phyloP scores from a whole-genome alignment of 306 rosid genomes.

The Parietaria judaica region DNA sequence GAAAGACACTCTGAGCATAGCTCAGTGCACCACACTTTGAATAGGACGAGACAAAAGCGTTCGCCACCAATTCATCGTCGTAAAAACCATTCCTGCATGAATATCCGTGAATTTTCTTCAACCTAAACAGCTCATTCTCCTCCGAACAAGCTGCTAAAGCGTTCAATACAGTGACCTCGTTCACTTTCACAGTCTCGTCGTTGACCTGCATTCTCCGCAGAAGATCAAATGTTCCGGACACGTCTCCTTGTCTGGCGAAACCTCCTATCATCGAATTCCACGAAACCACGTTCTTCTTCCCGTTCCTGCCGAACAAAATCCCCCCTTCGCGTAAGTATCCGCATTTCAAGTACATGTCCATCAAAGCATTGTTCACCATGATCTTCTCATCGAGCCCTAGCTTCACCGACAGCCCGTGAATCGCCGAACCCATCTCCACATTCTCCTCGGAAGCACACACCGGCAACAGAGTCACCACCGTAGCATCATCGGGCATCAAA shows the following conservation, averaged over 20 bases:
- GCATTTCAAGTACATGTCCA: slow-evolving; percentile 75
- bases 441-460: slow-evolving; percentile 43
- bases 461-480: slow-evolving; percentile 59
- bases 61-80: slow-evolving; percentile 49
- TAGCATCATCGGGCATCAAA: slow-evolving; percentile 64
- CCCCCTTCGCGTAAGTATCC: slow-evolving; percentile 39
- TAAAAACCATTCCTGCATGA: slow-evolving; percentile 45
- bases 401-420: slow-evolving; percentile 73
- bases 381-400: slow-evolving; percentile 39
- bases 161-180: slow-evolving; percentile 63
- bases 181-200: slow-evolving; percentile 29
- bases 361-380: slow-evolving; percentile 56
- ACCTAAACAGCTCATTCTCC: slow-evolving; percentile 31
- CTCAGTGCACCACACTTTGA: slow-evolving; percentile 48
- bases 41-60: slow-evolving; percentile 65
- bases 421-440: slow-evolving; percentile 39
- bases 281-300: slow-evolving; percentile 53
- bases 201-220: slow-evolving; percentile 51
- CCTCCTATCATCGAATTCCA: slow-evolving; percentile 78
- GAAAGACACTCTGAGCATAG: slow-evolving; percentile 50
- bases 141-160: slow-evolving; percentile 59
- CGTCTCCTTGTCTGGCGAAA: slow-evolving; percentile 52
- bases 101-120: slow-evolving; percentile 70
- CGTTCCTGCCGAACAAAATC: slow-evolving; percentile 38
- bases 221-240: slow-evolving; percentile 34